Evolutionary conservation across 108 stramenopile species (phyloP).

Genomic region (Stephanodiscus minutulus): DNA sequence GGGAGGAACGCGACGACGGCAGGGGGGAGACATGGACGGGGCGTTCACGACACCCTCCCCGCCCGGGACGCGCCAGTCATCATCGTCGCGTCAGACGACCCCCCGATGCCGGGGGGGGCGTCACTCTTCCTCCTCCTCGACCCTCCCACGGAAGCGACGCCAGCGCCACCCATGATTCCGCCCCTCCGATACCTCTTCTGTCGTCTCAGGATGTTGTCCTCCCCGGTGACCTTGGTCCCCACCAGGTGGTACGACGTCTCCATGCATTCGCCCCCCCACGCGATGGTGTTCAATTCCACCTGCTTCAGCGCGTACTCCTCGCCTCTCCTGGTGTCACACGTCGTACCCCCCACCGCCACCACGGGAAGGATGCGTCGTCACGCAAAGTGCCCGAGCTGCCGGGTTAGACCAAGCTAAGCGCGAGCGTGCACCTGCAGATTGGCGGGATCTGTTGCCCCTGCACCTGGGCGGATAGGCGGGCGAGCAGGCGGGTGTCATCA

Average conservation of each 20-base stretch:
- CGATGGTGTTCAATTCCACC: too few relatives aligned
- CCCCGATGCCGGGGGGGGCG: too few relatives aligned
- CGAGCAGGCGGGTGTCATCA: too few relatives aligned
- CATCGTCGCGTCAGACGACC: too few relatives aligned
- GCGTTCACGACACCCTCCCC: too few relatives aligned
- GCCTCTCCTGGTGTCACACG: too few relatives aligned
- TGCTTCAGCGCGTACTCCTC: too few relatives aligned
- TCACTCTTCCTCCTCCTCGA: background rate
- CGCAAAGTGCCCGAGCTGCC: background rate
- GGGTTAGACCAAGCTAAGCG: background rate
- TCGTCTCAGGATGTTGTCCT: constrained; percentile 42
- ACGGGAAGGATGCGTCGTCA: constrained; percentile 1
- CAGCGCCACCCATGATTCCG: constrained; percentile 8
- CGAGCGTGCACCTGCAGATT: constrained; percentile 6
- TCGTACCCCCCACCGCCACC: too few relatives aligned
- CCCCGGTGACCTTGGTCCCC: constrained; percentile 22
- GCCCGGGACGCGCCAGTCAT: too few relatives aligned
- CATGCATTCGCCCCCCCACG: constrained; percentile 1
- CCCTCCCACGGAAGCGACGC: background rate
- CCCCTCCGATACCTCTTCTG: constrained; percentile 41
- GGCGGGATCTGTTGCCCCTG: constrained; percentile 30
- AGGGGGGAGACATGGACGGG: too few relatives aligned
- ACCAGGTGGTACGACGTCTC: constrained; percentile 41
- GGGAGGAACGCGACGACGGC: too few relatives aligned
- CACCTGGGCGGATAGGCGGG: too few relatives aligned